Evolutionary conservation across 345 rosid genomes (phyloP), one percentile per base, ranked within the genome.

Genomic region (Mallotus nudiflorus): DNA sequence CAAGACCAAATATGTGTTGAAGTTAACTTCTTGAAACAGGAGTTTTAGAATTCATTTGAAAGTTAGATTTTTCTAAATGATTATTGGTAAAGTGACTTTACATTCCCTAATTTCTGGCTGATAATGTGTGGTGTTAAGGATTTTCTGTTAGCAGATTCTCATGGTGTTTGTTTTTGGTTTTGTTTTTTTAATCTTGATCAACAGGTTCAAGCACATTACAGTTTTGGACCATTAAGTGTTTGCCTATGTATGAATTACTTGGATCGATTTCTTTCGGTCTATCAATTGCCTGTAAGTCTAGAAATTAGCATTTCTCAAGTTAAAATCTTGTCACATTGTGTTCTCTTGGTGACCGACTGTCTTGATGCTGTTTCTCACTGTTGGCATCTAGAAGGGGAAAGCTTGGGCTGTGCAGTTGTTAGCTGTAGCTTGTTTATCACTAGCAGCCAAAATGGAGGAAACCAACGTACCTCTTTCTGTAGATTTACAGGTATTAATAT

Each of bases 361-460:
- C 25, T 68, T 15, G 31, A 46, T 58, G 15, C 28, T 53, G 33
- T 18, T 28, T 13, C n/a, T 31, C 28, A 15, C 54, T 24, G 10
- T 28, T 68, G 64, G 53, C 52, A 28, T 14, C 25, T 65, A 86
- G 91, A 87, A 80, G 82, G 91, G 86, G 7, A 85, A 80, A 75
- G 82, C 72, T 70, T 87, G 91, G 91, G 77, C 81, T 85, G 71
- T 79, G 76, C 89, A 89, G 51, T 76, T 89, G 72, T 77, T 87
- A 71, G 88, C 89, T 28, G 91, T 89, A 73, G 86, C 94, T 46
- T 89, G 91, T 70, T 68, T 87, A 50, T 89, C 94, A 52, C 68
- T 89, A 53, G 91, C 91, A 16, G 88, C 87, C 58, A 89, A 89
- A 78, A 73, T 86, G 87, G 93, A 86, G 58, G 93, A 88, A 76